Base-by-base conservation (phyloP, 768 basidiomycete genomes). In the Udeniomyces megalosporus region DNA sequence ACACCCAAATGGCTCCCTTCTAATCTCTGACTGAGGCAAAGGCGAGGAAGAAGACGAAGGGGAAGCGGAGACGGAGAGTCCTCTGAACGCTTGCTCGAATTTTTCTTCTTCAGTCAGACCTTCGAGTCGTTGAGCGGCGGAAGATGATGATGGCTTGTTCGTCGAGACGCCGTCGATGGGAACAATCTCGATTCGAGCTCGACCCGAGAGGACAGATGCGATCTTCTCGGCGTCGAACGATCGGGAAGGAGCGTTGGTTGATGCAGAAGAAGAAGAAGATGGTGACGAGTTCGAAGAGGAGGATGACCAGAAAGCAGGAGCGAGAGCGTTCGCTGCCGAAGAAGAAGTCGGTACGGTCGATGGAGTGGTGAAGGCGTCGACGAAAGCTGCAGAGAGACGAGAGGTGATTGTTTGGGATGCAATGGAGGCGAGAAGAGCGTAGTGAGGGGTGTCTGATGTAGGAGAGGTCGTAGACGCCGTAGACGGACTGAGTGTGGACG, bases 331-430 rank as follows among this genome's bases (percentile, higher is more conserved):
- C n/a, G 64, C 47, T 15, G 67, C n/a, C n/a, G n/a, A n/a, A n/a
- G 54, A 34, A 22, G 74, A 71, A 20, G 72, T 62, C 0, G 69
- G 65, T 0, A 71, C 47, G 2, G 74, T 68, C 8, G 61, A 6
- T 0, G 67, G 24, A 15, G 70, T 83, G n/a, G 83, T 78, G 74
- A 91, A 91, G 17, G 89, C 89, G 66, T 88, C 87, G 85, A 88
- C 86, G 75, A 91, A 90, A 48, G 88, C 86, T 24, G 76, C 71
- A 4, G 85, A 83, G 34, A 91, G 77, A 69, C 82, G 83, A 69
- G 76, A 75, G 56, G 86, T 67, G 32, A 92, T 74, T 0, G 88
- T 90, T 74, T 88, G 83, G 50, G 81, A 81, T 10, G 86, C 88
- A 66, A 88, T 76, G n/a, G 81, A 79, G 12, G 87, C 88, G 20